phyloP scores from a whole-genome alignment of 129 eudicot genomes.

The Chrysanthemum seticuspe region DNA sequence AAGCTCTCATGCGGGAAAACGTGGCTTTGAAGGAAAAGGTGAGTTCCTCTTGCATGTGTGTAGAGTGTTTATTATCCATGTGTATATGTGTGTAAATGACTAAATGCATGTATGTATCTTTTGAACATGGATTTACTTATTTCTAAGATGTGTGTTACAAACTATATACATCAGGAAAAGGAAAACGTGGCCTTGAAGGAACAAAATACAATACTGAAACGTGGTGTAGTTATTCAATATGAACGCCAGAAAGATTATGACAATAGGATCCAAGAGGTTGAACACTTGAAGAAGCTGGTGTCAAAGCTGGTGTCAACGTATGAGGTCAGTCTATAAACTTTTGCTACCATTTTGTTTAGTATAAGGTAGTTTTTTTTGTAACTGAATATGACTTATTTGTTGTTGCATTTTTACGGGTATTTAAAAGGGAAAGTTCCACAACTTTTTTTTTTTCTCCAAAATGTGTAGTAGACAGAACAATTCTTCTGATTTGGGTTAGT shows the following conservation, averaged over 20 bases:
- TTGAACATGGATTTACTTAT: not conserved
- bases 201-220: slow-evolving; percentile 46
- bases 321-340: slow-evolving; percentile 48
- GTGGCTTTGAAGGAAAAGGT: slow-evolving; percentile 49
- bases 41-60: not conserved
- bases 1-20: slow-evolving; percentile 43
- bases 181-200: too few species aligned
- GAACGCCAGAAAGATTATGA: slow-evolving; percentile 80
- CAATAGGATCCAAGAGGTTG: too few species aligned
- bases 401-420: too few species aligned
- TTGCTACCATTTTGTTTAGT: not conserved
- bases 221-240: slow-evolving; percentile 74
- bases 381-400: too few species aligned
- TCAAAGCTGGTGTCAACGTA: slow-evolving; percentile 53
- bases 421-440: too few species aligned
- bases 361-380: too few species aligned
- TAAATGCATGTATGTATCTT: not conserved
- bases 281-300: too few species aligned
- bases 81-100: too few species aligned
- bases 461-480: not conserved
- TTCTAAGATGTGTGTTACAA: not conserved
- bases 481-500: not conserved
- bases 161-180: not conserved
- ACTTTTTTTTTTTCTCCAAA: too few species aligned
- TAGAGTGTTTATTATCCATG: too few species aligned